Conservation (phyloP, 495 filamentous ascomycete species). For the Xylaria acuta region DNA sequence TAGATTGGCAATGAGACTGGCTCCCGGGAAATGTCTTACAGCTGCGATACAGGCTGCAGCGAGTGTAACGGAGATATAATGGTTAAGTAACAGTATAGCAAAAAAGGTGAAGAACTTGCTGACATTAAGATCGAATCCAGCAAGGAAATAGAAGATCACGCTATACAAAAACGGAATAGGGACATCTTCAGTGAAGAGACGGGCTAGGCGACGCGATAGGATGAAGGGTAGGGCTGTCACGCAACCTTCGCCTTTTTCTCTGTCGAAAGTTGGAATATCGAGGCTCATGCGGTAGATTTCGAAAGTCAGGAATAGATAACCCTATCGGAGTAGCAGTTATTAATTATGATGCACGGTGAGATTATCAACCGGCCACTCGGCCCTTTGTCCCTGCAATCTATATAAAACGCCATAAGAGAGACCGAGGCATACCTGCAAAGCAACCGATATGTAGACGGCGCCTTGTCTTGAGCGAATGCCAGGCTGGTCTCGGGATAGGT, state of each 20-base stretch:
- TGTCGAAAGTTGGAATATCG: conserved; percentile 76
- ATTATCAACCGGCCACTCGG: neutral
- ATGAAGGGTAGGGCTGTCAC: conserved; percentile 71
- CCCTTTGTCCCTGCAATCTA: neutral
- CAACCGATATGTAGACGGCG: conserved; percentile 69
- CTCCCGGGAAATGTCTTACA: conserved; percentile 64
- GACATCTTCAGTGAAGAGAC: conserved; percentile 70
- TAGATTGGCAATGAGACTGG: conserved; percentile 67
- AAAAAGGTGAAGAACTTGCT: conserved; percentile 74
- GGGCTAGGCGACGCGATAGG: conserved; percentile 67
- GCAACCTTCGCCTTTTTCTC: conserved; percentile 73
- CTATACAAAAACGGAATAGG: conserved; percentile 71
- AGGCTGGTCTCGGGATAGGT: conserved; percentile 62
- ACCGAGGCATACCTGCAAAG: conserved; percentile 54
- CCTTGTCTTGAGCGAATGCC: conserved; percentile 72
- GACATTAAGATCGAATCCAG: conserved; percentile 66
- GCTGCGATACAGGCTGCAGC: conserved; percentile 65
- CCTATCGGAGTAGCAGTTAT: conserved; percentile 30
- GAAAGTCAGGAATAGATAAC: conserved; percentile 74
- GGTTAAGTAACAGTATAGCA: conserved; percentile 63
- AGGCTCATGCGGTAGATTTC: conserved; percentile 73
- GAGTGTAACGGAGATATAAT: conserved; percentile 70
- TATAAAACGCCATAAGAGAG: neutral
- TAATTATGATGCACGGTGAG: neutral
- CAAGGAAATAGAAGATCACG: conserved; percentile 77